Conservation (phyloP, 2,329 filamentous ascomycete genomes). For the Cryphonectria carpinicola region DNA sequence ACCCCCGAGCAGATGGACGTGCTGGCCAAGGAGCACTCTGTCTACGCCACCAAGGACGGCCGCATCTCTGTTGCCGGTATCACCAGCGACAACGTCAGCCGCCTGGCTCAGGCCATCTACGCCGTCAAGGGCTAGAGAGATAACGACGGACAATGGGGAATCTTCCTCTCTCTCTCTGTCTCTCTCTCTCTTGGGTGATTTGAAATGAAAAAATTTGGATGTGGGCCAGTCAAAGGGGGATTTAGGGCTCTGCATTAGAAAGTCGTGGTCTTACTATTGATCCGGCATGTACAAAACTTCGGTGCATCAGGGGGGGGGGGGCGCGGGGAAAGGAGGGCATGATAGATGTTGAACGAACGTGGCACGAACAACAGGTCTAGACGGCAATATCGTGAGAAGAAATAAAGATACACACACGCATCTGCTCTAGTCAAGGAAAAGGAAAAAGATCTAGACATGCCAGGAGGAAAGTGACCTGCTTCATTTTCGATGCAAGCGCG, state of each 20-base stretch:
- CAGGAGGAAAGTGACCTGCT: not conserved
- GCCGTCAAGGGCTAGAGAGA: conserved; percentile 70
- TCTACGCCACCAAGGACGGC: conserved; percentile 94
- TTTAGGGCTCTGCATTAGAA: not conserved
- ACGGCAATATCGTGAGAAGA: conserved; percentile 2
- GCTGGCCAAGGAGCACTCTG: conserved; percentile 92
- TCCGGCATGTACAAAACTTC: conserved; percentile 17
- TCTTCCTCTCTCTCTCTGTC: too few relatives aligned
- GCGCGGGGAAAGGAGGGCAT: not conserved
- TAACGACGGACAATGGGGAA: not conserved
- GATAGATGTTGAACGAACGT: conserved; percentile 2
- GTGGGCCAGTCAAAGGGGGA: not conserved
- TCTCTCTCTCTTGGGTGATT: not conserved
- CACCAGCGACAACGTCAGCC: conserved; percentile 76
- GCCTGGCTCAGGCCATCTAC: conserved; percentile 82
- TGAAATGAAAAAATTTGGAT: not conserved
- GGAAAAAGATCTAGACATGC: not conserved
- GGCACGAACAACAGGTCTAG: conserved; percentile 11
- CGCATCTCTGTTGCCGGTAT: conserved; percentile 86
- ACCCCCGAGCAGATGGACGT: conserved; percentile 79
- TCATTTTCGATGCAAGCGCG: not conserved
- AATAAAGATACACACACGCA: not conserved
- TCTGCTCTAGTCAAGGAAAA: not conserved
- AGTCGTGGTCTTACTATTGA: not conserved
- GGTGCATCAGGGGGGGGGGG: not conserved